Conservation (phyloP, 192 early-diverging fungal species). For the Podila minutissima region DNA sequence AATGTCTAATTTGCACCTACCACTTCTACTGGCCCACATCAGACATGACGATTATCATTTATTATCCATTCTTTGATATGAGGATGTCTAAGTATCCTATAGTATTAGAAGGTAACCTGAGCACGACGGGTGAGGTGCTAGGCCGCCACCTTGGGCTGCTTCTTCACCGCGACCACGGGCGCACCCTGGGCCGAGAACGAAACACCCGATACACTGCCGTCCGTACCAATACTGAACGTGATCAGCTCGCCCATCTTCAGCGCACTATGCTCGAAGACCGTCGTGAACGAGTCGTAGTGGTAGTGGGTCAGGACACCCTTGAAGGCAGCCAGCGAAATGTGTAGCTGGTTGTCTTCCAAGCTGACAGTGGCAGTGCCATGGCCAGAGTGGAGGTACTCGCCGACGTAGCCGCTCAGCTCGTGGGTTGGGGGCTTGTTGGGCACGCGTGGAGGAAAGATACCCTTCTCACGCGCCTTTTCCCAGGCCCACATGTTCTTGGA, state of each 20-base stretch:
- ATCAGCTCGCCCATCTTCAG: background rate
- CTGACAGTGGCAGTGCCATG: background rate
- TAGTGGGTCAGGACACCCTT: conserved; percentile 6
- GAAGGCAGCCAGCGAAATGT: background rate
- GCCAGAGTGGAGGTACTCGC: background rate
- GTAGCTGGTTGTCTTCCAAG: background rate
- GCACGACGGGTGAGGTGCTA: no score
- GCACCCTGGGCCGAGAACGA: background rate
- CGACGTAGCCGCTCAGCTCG: background rate
- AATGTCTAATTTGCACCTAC: no score
- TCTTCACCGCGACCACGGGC: no score
- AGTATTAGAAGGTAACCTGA: no score
- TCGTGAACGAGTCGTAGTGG: conserved; percentile 13
- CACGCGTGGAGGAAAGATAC: background rate
- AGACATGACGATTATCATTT: no score
- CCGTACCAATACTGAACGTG: background rate
- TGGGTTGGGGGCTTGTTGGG: background rate
- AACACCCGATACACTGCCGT: background rate
- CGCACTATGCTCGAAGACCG: background rate
- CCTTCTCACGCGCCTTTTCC: background rate
- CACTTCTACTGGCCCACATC: no score
- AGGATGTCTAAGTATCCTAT: no score
- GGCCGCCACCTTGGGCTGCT: no score
- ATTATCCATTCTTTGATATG: no score
- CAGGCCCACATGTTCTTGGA: background rate